Base-by-base conservation (phyloP, 805 yeast genomes). In the Candida mattraensis region DNA sequence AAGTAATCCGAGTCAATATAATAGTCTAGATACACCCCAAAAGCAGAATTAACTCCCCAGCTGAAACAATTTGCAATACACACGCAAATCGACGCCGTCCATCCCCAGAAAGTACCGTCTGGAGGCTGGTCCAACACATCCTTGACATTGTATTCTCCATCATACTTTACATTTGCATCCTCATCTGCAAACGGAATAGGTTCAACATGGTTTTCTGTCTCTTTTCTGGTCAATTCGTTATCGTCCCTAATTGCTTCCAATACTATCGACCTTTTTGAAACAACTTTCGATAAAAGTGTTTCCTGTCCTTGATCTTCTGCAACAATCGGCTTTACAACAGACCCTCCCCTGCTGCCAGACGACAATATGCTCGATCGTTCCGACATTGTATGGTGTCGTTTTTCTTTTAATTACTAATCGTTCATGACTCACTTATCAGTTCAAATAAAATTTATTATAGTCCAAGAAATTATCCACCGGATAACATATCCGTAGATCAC, bases 1-100 rank as follows among this genome's bases (percentile, higher is more conserved):
- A 78, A 78, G 26, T 53, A 44, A 39, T 61, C 49, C 3, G 64
- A 42, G 8, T 63, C 52, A 8, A 72, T 45, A 50, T 76, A 78
- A 51, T 64, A 74, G 27, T 69, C 60, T 13, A 79, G 58, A 49
- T 71, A 73, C 3, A 79, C 76, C 10, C 83, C 82, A 48, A 65
- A 78, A 0, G 70, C 64, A 7, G 76, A 64, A 45, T 74, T 76
- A 7, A 70, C 54, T 18, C 82, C 82, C 80, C 80, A 76, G 4
- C 76, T 67, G 30, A 72, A 59, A 35, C 70, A 44, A 35, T 62
- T 47, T 51, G 51, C 36, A 16, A 35, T 19, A 44, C 59, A 29
- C 40, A 52, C 61, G 60, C 67, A 49, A 51, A 24, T 18, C 58
- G 69, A 58, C 53, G 72, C 48, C 2, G 69, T 59, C 82, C 82